Conservation (phyloP, 345 rosid species). For the Eutrema heterophyllum region DNA sequence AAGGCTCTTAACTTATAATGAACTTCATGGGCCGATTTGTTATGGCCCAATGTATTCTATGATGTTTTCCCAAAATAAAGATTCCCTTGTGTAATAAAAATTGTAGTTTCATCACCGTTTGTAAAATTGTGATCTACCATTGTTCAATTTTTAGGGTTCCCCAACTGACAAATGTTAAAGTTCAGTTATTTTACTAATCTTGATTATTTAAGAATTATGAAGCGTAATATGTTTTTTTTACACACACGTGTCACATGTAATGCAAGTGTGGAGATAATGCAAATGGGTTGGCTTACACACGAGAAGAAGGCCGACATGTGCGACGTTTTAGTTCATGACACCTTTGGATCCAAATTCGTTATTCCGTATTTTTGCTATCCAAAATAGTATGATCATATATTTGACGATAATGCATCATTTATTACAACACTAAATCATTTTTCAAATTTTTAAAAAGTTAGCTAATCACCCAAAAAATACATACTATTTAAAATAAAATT, state of each 20-base stretch:
- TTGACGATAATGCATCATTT: neutral
- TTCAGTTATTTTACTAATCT: neutral
- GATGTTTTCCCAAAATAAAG: neutral
- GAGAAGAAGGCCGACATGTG: slow-evolving; percentile 18
- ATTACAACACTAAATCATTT: neutral
- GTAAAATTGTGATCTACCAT: neutral
- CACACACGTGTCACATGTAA: slow-evolving; percentile 14
- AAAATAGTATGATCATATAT: neutral
- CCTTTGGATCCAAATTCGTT: neutral
- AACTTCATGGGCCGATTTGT: neutral
- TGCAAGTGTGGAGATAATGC: slow-evolving; percentile 18
- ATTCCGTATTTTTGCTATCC: neutral
- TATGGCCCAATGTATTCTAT: neutral
- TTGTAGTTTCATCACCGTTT: neutral
- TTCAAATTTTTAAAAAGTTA: too few species aligned
- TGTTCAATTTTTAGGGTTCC: neutral
- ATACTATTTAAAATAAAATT: neutral
- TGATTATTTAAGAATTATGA: neutral
- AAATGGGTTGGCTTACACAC: slow-evolving; percentile 25
- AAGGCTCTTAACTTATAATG: neutral
- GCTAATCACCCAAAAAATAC: neutral
- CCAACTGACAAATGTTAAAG: neutral
- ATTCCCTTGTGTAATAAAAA: neutral
- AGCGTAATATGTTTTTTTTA: neutral
- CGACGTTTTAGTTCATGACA: neutral